Conservation (phyloP, 345 rosid species). For the Orychophragmus violaceus region DNA sequence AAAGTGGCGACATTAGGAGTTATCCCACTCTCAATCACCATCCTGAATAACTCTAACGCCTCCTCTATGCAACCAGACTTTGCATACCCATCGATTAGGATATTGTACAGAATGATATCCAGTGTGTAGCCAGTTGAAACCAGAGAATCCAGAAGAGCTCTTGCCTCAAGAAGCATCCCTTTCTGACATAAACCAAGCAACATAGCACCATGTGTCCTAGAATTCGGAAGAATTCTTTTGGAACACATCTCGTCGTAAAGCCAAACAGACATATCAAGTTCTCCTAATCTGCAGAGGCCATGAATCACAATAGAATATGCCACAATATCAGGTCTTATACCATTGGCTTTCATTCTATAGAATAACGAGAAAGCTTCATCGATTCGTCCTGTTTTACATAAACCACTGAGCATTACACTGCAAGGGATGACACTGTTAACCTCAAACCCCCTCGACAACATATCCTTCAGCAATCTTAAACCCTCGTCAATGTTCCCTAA, state of each 20-base stretch:
- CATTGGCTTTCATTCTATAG: slow-evolving; percentile 45
- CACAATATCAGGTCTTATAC: slow-evolving; percentile 48
- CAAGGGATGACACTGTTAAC: slow-evolving; percentile 39
- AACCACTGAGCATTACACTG: slow-evolving; percentile 53
- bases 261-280: slow-evolving; percentile 45
- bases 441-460: slow-evolving; percentile 52
- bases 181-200: slow-evolving; percentile 52
- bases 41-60: slow-evolving; percentile 44
- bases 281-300: slow-evolving; percentile 68
- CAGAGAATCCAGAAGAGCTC: slow-evolving; percentile 48
- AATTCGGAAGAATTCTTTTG: slow-evolving; percentile 43
- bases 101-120: slow-evolving; percentile 53
- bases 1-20: slow-evolving; percentile 55
- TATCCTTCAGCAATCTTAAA: slow-evolving; percentile 43
- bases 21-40: slow-evolving; percentile 38
- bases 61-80: slow-evolving; percentile 45
- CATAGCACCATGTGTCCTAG: slow-evolving; percentile 41
- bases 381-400: slow-evolving; percentile 55
- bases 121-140: slow-evolving; percentile 26
- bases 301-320: slow-evolving; percentile 66
- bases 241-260: slow-evolving; percentile 47
- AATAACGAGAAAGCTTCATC: slow-evolving; percentile 47
- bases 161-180: slow-evolving; percentile 51
- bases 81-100: slow-evolving; percentile 62
- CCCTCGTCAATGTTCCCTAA: slow-evolving; percentile 53